Evolutionary conservation across 331 rosid species (phyloP).

Genomic region (Spiraea crenata): DNA sequence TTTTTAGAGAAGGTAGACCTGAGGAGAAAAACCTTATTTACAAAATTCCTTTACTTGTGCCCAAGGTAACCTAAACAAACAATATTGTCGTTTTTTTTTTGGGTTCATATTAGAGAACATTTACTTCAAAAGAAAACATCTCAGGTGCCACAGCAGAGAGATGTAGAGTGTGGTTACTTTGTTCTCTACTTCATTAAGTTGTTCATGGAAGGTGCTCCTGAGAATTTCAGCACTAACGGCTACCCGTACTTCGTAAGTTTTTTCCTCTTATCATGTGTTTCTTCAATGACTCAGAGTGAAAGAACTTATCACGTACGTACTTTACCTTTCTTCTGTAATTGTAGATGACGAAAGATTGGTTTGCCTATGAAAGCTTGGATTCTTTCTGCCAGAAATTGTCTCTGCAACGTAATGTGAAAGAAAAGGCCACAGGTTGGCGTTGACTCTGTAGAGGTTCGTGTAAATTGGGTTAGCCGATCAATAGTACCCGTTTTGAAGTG

Average conservation of each 20-base stretch:
- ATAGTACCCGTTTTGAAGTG: not conserved
- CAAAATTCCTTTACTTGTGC: conserved; percentile 63
- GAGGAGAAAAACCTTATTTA: conserved; percentile 28
- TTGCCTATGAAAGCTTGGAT: conserved; percentile 41
- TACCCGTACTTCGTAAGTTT: conserved; percentile 72
- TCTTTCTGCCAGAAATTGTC: conserved; percentile 38
- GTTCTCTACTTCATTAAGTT: conserved; percentile 64
- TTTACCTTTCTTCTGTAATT: conserved; percentile 23
- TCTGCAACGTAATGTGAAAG: conserved; percentile 16
- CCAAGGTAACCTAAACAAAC: conserved; percentile 43
- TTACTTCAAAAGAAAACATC: not conserved
- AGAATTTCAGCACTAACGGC: conserved; percentile 47
- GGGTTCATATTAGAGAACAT: not conserved
- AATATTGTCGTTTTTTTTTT: not conserved
- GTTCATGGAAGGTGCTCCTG: conserved; percentile 60
- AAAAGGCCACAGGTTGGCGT: not conserved
- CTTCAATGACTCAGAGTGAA: not conserved
- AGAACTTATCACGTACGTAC: not conserved
- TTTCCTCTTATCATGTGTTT: not conserved
- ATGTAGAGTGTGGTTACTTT: conserved; percentile 66
- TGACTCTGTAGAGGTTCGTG: not conserved
- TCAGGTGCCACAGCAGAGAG: conserved; percentile 83
- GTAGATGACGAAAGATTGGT: conserved; percentile 77
- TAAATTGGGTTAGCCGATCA: not conserved
- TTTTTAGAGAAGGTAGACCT: conserved; percentile 48